Evolutionary conservation across 164 flowering plant genomes (phyloP).

Genomic region (Litsea cubeba): DNA sequence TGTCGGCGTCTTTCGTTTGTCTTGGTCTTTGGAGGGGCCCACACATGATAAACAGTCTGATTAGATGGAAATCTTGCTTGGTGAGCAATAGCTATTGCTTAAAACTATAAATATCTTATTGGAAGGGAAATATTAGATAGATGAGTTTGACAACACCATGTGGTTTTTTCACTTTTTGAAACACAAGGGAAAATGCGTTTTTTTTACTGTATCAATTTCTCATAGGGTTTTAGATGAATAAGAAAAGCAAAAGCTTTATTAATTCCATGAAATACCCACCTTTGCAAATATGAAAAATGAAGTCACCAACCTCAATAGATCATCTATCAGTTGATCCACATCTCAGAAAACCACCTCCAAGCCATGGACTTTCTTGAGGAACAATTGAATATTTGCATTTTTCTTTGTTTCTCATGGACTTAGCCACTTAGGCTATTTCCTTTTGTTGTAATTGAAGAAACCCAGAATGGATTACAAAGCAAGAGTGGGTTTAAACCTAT

Average conservation of each 20-base stretch:
- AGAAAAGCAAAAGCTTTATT: not conserved
- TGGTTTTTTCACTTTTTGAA: too few species aligned
- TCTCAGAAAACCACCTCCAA: slow-evolving; percentile 19
- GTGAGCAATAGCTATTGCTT: too few species aligned
- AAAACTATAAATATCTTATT: too few species aligned
- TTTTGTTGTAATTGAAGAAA: slow-evolving; percentile 30
- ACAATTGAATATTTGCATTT: not conserved
- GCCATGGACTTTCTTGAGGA: slow-evolving; percentile 17
- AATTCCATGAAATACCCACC: not conserved
- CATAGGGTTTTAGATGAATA: too few species aligned
- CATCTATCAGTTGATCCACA: slow-evolving; percentile 12
- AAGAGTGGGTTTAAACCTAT: slow-evolving; percentile 42
- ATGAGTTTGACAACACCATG: too few species aligned
- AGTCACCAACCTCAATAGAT: slow-evolving; percentile 2
- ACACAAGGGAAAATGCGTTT: too few species aligned
- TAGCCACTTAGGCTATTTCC: not conserved
- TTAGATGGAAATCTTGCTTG: too few species aligned
- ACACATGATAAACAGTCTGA: too few species aligned
- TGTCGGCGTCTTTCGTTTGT: too few species aligned
- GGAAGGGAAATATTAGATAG: too few species aligned
- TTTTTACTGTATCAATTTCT: too few species aligned
- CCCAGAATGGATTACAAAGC: slow-evolving; percentile 46
- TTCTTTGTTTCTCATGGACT: not conserved
- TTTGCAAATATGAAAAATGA: slow-evolving; percentile 9
- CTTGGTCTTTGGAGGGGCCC: too few species aligned